Percentiles rank a stretch among this genome's conserved stretches.
Conservation (phyloP, 2,329 filamentous ascomycete species). For the Akanthomyces uredinophilus region DNA sequence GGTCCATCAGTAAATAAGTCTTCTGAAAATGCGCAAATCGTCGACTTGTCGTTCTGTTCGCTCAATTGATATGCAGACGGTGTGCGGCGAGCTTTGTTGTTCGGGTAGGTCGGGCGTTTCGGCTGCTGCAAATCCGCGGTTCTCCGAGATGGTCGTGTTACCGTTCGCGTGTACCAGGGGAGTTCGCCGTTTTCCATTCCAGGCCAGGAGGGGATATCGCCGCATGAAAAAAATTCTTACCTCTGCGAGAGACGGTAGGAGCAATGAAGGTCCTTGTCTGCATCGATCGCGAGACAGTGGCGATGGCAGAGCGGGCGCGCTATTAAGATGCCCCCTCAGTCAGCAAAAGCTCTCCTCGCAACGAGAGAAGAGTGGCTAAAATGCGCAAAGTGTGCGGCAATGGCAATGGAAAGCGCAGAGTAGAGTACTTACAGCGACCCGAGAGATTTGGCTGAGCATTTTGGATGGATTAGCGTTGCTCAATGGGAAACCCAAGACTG, state of each 20-base stretch:
- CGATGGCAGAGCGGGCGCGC: conserved; percentile 47
- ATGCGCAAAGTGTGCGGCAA: neutral
- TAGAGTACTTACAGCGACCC: conserved; percentile 47
- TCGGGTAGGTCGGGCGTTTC: neutral
- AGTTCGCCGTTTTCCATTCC: neutral
- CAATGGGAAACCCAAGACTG: conserved; percentile 38
- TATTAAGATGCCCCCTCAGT: conserved; percentile 34
- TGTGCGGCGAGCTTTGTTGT: neutral
- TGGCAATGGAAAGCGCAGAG: neutral
- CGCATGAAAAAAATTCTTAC: conserved; percentile 40
- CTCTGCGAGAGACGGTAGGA: conserved; percentile 56
- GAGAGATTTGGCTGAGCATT: conserved; percentile 53
- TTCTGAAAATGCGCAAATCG: neutral
- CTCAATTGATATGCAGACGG: neutral
- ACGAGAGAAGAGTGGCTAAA: neutral
- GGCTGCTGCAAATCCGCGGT: conserved; percentile 10
- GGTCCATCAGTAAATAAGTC: neutral
- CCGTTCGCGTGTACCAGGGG: conserved; percentile 2
- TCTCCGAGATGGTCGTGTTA: conserved; percentile 5
- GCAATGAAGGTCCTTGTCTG: conserved; percentile 54
- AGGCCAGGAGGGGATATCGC: conserved; percentile 2
- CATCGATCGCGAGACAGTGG: conserved; percentile 43
- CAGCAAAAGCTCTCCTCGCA: conserved; percentile 13
- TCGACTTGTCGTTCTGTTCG: neutral
- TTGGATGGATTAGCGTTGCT: conserved; percentile 43